Evolutionary conservation across 2,329 filamentous ascomycete species (phyloP).

Genomic region (Aspergillus fijiensis): DNA sequence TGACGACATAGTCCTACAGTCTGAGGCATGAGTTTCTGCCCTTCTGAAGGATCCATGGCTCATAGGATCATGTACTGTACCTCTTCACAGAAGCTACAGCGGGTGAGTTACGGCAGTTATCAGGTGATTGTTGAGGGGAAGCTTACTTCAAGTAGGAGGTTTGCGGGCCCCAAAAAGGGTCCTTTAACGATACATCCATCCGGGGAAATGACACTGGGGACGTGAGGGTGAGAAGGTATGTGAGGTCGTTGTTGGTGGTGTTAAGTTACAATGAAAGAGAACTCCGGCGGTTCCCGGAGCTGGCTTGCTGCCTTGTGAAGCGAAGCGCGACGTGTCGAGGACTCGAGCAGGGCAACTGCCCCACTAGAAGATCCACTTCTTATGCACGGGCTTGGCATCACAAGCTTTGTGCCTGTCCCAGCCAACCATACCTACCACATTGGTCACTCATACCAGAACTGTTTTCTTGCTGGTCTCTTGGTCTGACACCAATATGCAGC

Average conservation of each 20-base stretch:
- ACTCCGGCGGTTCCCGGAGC: neutral
- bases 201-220: neutral
- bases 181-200: neutral
- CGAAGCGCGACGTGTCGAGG: neutral
- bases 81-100: slow-evolving; percentile 31
- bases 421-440: neutral
- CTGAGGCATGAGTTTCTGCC: neutral
- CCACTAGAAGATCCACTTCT: neutral
- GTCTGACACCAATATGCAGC: no score
- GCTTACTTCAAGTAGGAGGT: slow-evolving; percentile 33
- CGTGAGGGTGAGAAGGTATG: neutral
- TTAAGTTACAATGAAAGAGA: neutral
- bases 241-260: neutral
- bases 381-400: neutral
- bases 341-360: neutral
- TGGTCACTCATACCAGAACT: neutral
- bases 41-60: neutral
- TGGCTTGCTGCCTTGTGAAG: neutral
- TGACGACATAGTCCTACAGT: slow-evolving; percentile 41
- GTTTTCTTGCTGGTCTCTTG: no score
- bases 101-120: neutral
- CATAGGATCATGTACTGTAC: slow-evolving; percentile 10
- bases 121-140: neutral
- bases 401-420: neutral
- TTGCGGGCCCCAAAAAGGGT: slow-evolving; percentile 29